A percentile compares a stretch with the other conserved stretches of the same genome.
Evolutionary conservation across 2,329 filamentous ascomycete genomes (phyloP).

Genomic region (Colletotrichum musae): DNA sequence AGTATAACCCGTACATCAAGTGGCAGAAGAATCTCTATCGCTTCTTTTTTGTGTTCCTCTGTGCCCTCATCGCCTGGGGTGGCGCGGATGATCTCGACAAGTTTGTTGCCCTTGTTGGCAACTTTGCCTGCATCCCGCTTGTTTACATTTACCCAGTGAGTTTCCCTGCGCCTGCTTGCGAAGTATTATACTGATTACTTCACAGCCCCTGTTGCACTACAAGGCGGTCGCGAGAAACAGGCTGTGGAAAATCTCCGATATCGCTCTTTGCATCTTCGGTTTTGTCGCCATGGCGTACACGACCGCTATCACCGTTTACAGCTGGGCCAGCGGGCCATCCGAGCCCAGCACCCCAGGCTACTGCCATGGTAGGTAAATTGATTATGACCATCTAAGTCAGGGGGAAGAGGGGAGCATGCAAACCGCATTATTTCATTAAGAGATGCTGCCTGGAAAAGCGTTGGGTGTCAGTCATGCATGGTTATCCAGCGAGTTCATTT

Average conservation of each 20-base stretch:
- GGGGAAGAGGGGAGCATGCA: conserved; percentile 8
- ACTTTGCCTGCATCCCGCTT: conserved; percentile 80
- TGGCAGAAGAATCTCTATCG: conserved; percentile 99
- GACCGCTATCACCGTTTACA: conserved; percentile 86
- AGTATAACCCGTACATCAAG: conserved; percentile 98
- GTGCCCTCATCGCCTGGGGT: conserved; percentile 89
- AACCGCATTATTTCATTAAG: conserved; percentile 7
- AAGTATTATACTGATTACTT: conserved; percentile 49
- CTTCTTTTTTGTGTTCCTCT: conserved; percentile 91
- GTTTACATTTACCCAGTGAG: conserved; percentile 95
- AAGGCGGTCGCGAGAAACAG: conserved; percentile 80
- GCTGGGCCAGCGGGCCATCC: conserved; percentile 78
- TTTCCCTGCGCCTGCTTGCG: conserved; percentile 46
- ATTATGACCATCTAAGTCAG: not conserved
- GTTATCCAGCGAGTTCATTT: conserved; percentile 35
- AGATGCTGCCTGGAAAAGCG: conserved; percentile 32
- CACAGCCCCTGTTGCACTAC: conserved; percentile 90
- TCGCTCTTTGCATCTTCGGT: conserved; percentile 85
- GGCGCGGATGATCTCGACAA: conserved; percentile 92
- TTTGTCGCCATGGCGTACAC: conserved; percentile 93
- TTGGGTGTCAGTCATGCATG: conserved; percentile 37
- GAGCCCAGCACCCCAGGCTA: conserved; percentile 65
- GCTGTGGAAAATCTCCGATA: conserved; percentile 79
- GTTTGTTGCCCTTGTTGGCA: conserved; percentile 82
- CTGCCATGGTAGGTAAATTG: conserved; percentile 60